Conservation (phyloP, 2,329 filamentous ascomycete species). For the Lachnellula cervina region DNA sequence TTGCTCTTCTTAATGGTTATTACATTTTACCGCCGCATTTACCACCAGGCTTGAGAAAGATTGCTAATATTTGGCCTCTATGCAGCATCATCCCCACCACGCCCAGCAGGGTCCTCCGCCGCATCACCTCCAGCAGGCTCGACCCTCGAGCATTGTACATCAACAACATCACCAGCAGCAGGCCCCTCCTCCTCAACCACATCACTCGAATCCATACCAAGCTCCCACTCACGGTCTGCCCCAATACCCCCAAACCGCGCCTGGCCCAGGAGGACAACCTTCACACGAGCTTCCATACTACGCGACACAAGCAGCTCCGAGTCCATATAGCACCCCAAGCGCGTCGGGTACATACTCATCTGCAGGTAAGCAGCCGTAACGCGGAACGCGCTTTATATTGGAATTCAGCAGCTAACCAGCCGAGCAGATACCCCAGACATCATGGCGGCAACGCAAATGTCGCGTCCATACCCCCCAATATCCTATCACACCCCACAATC, state of each 20-base stretch:
- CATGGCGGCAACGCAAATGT: conserved; percentile 64
- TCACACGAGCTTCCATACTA: conserved; percentile 71
- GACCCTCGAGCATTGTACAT: conserved; percentile 68
- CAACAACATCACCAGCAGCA: conserved; percentile 64
- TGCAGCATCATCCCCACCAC: conserved; percentile 72
- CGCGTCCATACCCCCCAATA: conserved; percentile 77
- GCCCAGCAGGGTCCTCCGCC: conserved; percentile 65
- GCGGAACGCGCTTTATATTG: conserved; percentile 9
- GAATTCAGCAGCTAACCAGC: conserved; percentile 13
- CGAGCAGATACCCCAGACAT: conserved; percentile 55
- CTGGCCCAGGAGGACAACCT: conserved; percentile 56
- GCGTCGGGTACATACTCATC: conserved; percentile 80
- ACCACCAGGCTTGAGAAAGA: conserved; percentile 14
- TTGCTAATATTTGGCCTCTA: conserved; percentile 26
- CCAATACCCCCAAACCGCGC: conserved; percentile 63
- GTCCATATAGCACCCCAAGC: conserved; percentile 78
- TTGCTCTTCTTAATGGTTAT: conserved; percentile 31
- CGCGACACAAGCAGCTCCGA: conserved; percentile 61
- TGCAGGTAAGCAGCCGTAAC: conserved; percentile 55
- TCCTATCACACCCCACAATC: conserved; percentile 91
- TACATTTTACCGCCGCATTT: conserved; percentile 26
- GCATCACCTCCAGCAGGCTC: conserved; percentile 63
- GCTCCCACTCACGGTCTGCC: conserved; percentile 60
- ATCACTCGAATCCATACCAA: conserved; percentile 61
- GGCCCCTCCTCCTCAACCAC: conserved; percentile 49